Conservation (phyloP, 1,284 basidiomycete species). For the Boletellus deceptivus region DNA sequence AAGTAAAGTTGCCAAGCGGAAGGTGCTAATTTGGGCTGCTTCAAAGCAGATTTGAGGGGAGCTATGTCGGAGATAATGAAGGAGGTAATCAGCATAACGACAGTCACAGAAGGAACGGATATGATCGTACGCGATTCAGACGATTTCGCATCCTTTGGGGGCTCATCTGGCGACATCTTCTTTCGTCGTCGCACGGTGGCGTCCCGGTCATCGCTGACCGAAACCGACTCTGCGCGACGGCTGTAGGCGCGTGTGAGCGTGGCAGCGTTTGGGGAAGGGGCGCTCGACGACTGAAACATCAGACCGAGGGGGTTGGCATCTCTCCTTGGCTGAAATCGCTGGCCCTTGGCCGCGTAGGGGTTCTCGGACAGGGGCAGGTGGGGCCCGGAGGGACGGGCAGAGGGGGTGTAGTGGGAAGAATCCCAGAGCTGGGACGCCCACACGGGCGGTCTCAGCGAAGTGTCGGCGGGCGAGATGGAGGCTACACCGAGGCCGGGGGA, state of each 20-base stretch:
- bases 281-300: slow-evolving; percentile 77
- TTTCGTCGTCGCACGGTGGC: slow-evolving; percentile 68
- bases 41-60: slow-evolving; percentile 67
- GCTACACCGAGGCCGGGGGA: slow-evolving; percentile 39
- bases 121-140: slow-evolving; percentile 33
- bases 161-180: slow-evolving; percentile 48
- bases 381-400: slow-evolving; percentile 38
- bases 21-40: slow-evolving; percentile 89
- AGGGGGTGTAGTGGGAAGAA: slow-evolving; percentile 30
- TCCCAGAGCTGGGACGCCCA: slow-evolving; percentile 70
- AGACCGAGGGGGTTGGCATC: slow-evolving; percentile 52
- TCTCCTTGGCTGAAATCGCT: slow-evolving; percentile 36
- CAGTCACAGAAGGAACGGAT: slow-evolving; percentile 31
- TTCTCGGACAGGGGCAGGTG: slow-evolving; percentile 46
- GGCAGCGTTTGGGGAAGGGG: slow-evolving; percentile 48
- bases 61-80: slow-evolving; percentile 35
- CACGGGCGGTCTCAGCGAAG: slow-evolving; percentile 47
- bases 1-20: slow-evolving; percentile 98
- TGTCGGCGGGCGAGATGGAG: slow-evolving; percentile 58
- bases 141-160: slow-evolving; percentile 33
- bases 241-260: slow-evolving; percentile 55
- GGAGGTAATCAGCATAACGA: slow-evolving; percentile 28
- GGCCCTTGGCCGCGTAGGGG: slow-evolving; percentile 31
- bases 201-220: slow-evolving; percentile 61
- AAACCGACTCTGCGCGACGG: slow-evolving; percentile 62